Conservation (phyloP, 176 grass and related monocot genomes). For the Typha latifolia region DNA sequence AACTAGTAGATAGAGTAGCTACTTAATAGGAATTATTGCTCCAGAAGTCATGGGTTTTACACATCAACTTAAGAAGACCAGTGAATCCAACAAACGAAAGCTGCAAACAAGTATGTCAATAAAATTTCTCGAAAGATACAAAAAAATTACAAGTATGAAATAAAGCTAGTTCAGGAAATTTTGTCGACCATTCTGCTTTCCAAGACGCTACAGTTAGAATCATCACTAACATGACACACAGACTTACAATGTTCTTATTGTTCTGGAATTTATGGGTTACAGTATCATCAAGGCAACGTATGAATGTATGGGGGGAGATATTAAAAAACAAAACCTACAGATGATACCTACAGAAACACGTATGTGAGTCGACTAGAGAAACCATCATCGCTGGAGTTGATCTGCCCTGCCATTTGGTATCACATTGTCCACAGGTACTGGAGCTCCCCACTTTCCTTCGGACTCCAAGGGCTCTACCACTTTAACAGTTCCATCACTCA, state of each 20-base stretch:
- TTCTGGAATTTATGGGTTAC: not conserved
- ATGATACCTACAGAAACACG: not conserved
- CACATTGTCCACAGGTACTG: conserved; percentile 45
- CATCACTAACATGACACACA: not conserved
- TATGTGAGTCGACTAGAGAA: not conserved
- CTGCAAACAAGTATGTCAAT: too few relatives aligned
- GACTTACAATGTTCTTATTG: not conserved
- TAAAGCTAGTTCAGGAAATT: too few relatives aligned
- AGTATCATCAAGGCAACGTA: not conserved
- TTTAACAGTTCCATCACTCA: conserved; percentile 76
- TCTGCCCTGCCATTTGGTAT: conserved; percentile 54
- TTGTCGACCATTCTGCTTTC: too few relatives aligned
- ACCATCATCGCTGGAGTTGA: conserved; percentile 61
- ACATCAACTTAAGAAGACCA: too few relatives aligned
- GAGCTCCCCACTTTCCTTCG: conserved; percentile 64
- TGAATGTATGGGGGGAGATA: not conserved
- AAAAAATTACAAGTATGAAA: too few relatives aligned
- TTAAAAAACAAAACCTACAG: not conserved
- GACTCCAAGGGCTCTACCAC: conserved; percentile 78
- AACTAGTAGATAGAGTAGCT: too few relatives aligned
- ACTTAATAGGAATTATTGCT: too few relatives aligned
- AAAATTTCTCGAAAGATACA: too few relatives aligned
- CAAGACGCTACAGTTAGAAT: not conserved
- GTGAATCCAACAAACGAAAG: too few relatives aligned
- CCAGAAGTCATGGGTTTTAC: too few relatives aligned